Base-by-base conservation (phyloP, 306 rosid genomes). In the Lathyrus oleraceus region DNA sequence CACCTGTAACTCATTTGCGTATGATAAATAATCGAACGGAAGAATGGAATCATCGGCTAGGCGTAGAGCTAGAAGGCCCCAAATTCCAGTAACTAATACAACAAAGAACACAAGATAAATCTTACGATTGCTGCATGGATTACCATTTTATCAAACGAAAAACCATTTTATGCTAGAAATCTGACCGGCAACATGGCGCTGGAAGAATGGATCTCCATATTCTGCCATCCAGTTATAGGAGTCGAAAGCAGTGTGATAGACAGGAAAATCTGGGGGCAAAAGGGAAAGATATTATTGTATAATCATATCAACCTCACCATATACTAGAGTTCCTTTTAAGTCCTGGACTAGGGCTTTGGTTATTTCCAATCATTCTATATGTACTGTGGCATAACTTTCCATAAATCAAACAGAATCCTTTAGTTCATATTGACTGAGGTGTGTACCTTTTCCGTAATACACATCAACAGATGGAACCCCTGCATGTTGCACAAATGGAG, bases 51-150 rank as follows among this genome's bases (percentile, higher is more conserved):
- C 97, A 14, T 85, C 97, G 8, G 96, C 96, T 56, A 93, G 82
- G 70, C 69, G 97, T 65, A 93, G 96, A 5, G 96, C 97, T 47
- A 90, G 77, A 74, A 88, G 97, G 51, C 98, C 98, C 97, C 97
- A 93, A 63, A 87, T 74, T 83, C 87, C 96, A 56, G 90, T 85
- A 81, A 90, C 98, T 93, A 78, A 71, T 36, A 59, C 57, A 81
- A 65, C 48, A 56, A 47, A 43, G 21, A 45, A 73, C 66, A 51
- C 51, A 75, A 57, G 15, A 47, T 68, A 61, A 19, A 44, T 71
- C 38, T 32, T 43, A 71, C 8, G 58, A 28, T 19, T 63, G 16
- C 21, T 66, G 17, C 7, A 65, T 7, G 51, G 59, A 71, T 49
- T 49, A 65, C 23, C 48, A 67, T n/a, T 43, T 71, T 21, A 69